phyloP scores from a whole-genome alignment of 2,329 filamentous ascomycete genomes.

The Penicillium capsulatum region DNA sequence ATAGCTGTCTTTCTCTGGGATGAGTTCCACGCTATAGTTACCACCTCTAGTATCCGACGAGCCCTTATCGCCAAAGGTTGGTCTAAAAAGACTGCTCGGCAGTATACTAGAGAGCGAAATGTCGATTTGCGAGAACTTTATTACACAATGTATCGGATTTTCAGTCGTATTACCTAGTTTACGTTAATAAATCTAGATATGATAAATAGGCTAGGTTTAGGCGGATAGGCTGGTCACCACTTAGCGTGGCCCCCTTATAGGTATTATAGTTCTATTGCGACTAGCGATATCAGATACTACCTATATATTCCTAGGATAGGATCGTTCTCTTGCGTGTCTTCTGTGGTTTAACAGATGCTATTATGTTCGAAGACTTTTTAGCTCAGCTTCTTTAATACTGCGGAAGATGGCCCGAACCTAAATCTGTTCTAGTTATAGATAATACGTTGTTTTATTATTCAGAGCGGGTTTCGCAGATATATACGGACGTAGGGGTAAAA shows the following conservation, averaged over 20 bases:
- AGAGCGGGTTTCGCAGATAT: too few species aligned
- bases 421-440: too few species aligned
- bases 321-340: slow-evolving; percentile 6
- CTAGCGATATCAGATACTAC: slow-evolving; percentile 6
- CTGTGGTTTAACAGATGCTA: slow-evolving; percentile 1
- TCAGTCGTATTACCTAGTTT: too few species aligned
- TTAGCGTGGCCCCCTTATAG: not conserved
- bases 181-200: too few species aligned
- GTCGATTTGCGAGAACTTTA: not conserved
- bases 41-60: slow-evolving; percentile 21
- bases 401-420: slow-evolving; percentile 5
- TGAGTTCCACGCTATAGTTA: slow-evolving; percentile 20
- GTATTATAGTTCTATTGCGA: slow-evolving; percentile 4
- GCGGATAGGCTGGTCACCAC: slow-evolving; percentile 2
- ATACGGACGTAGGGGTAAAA: too few species aligned
- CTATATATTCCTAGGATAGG: slow-evolving; percentile 3
- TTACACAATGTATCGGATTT: not conserved
- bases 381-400: slow-evolving; percentile 4
- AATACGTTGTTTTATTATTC: too few species aligned
- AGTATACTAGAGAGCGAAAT: slow-evolving; percentile 1
- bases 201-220: slow-evolving; percentile 1
- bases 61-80: slow-evolving; percentile 3
- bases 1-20: slow-evolving; percentile 28
- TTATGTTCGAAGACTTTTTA: slow-evolving; percentile 6
- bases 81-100: slow-evolving; percentile 3